phyloP scores from a whole-genome alignment of 192 early-diverging fungal species.

The Entomortierella chlamydospora region DNA sequence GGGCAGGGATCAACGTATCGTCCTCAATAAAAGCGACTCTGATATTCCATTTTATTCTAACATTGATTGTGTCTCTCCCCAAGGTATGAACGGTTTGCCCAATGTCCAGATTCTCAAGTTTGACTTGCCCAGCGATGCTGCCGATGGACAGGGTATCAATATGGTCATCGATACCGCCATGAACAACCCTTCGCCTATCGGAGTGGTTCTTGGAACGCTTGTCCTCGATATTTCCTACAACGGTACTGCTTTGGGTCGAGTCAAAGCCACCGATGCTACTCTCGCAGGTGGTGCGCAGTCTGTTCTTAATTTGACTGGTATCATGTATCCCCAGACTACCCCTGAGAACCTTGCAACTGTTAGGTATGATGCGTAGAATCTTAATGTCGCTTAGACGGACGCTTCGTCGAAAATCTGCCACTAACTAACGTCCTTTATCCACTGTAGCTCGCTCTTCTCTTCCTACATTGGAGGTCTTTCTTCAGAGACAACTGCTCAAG shows the following conservation, averaged over 20 bases:
- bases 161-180: slow-evolving; percentile 65
- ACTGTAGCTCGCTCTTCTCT: slow-evolving; percentile 58
- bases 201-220: slow-evolving; percentile 67
- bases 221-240: slow-evolving; percentile 61
- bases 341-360: slow-evolving; percentile 58
- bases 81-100: slow-evolving; percentile 69
- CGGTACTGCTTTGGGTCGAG: slow-evolving; percentile 59
- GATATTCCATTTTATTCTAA: background rate
- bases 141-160: slow-evolving; percentile 66
- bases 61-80: background rate
- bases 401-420: too few relatives aligned
- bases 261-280: slow-evolving; percentile 56
- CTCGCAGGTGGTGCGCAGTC: slow-evolving; percentile 53
- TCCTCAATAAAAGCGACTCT: too few relatives aligned
- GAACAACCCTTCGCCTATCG: slow-evolving; percentile 65
- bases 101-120: slow-evolving; percentile 63
- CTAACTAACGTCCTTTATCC: background rate
- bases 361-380: slow-evolving; percentile 19
- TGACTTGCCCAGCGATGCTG: slow-evolving; percentile 62
- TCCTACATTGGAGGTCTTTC: slow-evolving; percentile 63
- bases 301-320: slow-evolving; percentile 65
- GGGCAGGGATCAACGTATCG: too few relatives aligned
- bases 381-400: too few relatives aligned
- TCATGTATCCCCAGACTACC: slow-evolving; percentile 61
- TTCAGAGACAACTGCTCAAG: slow-evolving; percentile 60